These are phyloP conservation scores for Perkinsus olseni DNA, from an alignment of 169 alveolate genomes.

Conservation along the genomic window DNA sequence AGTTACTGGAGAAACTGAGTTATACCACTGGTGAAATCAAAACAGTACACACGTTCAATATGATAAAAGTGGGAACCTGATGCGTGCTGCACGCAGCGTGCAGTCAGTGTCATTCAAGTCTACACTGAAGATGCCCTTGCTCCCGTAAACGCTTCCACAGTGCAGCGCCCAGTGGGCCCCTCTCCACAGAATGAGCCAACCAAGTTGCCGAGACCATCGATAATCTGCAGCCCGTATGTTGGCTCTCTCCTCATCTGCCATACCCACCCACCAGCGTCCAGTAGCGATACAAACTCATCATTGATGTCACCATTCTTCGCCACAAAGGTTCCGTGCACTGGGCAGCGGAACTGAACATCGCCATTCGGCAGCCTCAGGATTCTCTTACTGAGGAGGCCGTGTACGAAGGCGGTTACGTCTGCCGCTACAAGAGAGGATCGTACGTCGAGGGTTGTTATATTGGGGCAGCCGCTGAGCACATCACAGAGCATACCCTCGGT, in stretches of 20 bases:
- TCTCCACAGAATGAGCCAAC: background rate
- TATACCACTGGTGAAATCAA: too few species aligned
- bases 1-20: too few species aligned
- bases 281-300: background rate
- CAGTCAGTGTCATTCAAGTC: too few species aligned
- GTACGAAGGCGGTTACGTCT: background rate
- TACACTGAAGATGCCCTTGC: too few species aligned
- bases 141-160: too few species aligned
- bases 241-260: background rate
- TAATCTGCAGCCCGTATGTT: background rate
- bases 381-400: background rate
- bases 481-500: background rate
- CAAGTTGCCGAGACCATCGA: background rate
- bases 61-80: too few species aligned
- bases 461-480: background rate
- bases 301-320: background rate
- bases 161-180: background rate
- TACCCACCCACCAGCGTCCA: background rate
- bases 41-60: too few species aligned
- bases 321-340: background rate
- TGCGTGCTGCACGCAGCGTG: too few species aligned
- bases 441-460: background rate
- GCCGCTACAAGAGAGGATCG: background rate
- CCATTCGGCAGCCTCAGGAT: background rate
- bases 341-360: background rate